Conservation (phyloP, 208 protist genomes). For the Ichthyophonus hoferi region DNA sequence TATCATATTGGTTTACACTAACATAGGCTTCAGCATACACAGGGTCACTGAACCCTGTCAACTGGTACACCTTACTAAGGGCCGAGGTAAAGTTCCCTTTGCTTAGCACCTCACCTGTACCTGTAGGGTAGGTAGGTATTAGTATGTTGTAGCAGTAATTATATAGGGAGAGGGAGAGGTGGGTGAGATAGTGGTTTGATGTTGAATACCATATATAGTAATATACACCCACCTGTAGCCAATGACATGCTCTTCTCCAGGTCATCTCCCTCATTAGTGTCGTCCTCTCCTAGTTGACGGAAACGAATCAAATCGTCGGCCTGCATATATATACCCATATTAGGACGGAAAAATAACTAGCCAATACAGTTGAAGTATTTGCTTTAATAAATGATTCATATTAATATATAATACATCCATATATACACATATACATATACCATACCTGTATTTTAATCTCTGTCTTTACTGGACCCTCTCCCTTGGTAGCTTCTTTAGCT, state of each 20-base stretch:
- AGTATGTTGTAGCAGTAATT: too few species aligned
- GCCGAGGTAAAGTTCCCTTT: not conserved
- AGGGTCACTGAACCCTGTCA: slow-evolving; percentile 90
- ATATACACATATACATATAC: too few species aligned
- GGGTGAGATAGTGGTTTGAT: too few species aligned
- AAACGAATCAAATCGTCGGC: slow-evolving; percentile 64
- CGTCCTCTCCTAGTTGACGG: slow-evolving; percentile 52
- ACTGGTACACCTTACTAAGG: slow-evolving; percentile 70
- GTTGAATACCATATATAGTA: too few species aligned
- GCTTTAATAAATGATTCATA: too few species aligned
- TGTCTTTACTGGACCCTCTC: slow-evolving; percentile 3
- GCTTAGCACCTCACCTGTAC: not conserved
- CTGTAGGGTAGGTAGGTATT: too few species aligned
- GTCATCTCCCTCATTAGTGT: not conserved
- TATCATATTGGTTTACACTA: slow-evolving; percentile 93
- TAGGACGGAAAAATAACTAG: too few species aligned
- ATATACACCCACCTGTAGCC: slow-evolving; percentile 8
- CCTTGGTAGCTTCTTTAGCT: not conserved
- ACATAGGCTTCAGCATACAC: slow-evolving; percentile 94
- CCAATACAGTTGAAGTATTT: too few species aligned
- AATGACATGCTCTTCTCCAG: slow-evolving; percentile 23
- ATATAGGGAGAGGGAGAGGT: too few species aligned
- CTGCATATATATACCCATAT: slow-evolving; percentile 49
- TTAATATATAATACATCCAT: too few species aligned
- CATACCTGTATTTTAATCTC: not conserved